Percentiles rank a stretch among this genome's conserved stretches.
Evolutionary conservation across 257 asterid species (phyloP).

Genomic region (Ilex asprella): DNA sequence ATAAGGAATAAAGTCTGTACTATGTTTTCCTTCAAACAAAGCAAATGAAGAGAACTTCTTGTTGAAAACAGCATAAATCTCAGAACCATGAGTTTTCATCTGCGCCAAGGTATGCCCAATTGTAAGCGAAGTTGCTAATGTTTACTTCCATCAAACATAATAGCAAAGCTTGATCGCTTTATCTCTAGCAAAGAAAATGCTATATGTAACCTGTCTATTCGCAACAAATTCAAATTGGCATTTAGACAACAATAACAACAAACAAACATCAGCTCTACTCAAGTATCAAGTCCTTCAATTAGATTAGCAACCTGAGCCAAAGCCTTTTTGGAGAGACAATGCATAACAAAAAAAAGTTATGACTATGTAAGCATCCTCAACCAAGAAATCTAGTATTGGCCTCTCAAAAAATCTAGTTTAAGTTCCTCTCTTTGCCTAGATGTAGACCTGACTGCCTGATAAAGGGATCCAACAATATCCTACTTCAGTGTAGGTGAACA

Average conservation of each 20-base stretch:
- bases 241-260: neutral
- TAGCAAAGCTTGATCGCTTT: neutral
- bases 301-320: neutral
- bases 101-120: constrained; percentile 12
- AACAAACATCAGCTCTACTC: too few species aligned
- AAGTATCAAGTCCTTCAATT: neutral
- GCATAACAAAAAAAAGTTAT: neutral
- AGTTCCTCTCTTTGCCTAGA: too few species aligned
- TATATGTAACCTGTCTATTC: neutral
- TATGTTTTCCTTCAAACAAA: constrained; percentile 44
- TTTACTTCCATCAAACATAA: neutral
- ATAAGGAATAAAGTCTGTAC: constrained; percentile 41
- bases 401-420: too few species aligned
- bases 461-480: too few species aligned
- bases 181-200: neutral
- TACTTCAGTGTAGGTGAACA: too few species aligned
- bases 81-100: constrained; percentile 49
- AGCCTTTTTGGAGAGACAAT: neutral
- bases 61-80: constrained; percentile 50
- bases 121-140: neutral
- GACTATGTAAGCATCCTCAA: too few species aligned
- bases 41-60: constrained; percentile 74
- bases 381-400: too few species aligned
- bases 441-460: too few species aligned
- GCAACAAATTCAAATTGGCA: neutral